phyloP scores from a whole-genome alignment of 2,329 filamentous ascomycete species.

The Colletotrichum siamense region DNA sequence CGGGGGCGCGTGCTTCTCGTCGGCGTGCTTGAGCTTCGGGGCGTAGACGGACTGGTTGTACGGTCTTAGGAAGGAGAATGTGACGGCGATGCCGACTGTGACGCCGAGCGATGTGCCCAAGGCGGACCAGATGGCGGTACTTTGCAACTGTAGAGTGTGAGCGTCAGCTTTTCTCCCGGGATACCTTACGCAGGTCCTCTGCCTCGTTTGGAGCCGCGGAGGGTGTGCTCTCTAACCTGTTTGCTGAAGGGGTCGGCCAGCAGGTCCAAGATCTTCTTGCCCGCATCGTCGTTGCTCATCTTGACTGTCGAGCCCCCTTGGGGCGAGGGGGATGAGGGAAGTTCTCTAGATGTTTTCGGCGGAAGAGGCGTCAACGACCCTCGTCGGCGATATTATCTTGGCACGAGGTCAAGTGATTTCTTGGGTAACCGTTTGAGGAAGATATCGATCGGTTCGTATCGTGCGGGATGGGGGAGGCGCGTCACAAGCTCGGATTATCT shows the following conservation, averaged over 20 bases:
- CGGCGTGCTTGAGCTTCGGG: conserved; percentile 90
- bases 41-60: conserved; percentile 94
- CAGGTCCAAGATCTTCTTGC: conserved; percentile 51
- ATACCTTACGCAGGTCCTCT: background rate
- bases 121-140: conserved; percentile 76
- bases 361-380: background rate
- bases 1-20: conserved; percentile 88
- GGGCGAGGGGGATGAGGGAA: conserved; percentile 2
- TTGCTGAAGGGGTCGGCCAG: conserved; percentile 56
- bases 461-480: background rate
- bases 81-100: conserved; percentile 74
- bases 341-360: background rate
- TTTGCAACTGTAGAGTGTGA: conserved; percentile 41
- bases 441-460: background rate
- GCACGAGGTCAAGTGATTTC: background rate
- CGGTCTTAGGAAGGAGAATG: conserved; percentile 89
- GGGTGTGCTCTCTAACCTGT: conserved; percentile 38
- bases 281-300: conserved; percentile 33
- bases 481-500: background rate
- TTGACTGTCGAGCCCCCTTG: conserved; percentile 7
- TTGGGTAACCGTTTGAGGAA: background rate
- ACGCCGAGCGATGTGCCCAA: conserved; percentile 81
- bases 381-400: conserved; percentile 9
- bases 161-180: background rate
- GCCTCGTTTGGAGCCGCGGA: background rate